Evolutionary conservation across 306 rosid genomes (phyloP).

Genomic region (Vigna reflexopilosa): DNA sequence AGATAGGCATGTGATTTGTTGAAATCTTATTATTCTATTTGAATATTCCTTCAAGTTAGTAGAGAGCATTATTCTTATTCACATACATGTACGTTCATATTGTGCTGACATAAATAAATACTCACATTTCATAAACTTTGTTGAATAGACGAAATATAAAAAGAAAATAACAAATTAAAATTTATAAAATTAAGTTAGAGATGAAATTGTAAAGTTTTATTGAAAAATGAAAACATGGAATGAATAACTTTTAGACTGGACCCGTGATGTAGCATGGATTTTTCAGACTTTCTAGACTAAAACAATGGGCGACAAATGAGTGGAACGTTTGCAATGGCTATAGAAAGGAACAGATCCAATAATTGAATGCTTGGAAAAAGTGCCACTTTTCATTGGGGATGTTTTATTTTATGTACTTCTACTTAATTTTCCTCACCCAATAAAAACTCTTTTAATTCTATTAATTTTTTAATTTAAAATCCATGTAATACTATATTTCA

Average conservation of each 20-base stretch:
- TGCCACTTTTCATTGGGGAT: background rate
- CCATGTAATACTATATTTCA: background rate
- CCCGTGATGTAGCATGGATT: background rate
- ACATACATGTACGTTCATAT: too few species aligned
- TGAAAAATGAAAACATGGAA: too few species aligned
- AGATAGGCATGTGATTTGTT: background rate
- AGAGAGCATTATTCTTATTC: too few species aligned
- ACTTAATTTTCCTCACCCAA: background rate
- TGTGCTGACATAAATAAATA: too few species aligned
- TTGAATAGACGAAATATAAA: too few species aligned
- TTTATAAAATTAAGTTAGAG: too few species aligned
- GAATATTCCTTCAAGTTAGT: background rate
- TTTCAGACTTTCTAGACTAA: slow-evolving; percentile 16
- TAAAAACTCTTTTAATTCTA: background rate
- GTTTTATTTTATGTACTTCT: background rate
- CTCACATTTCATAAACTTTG: too few species aligned
- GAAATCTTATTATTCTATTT: background rate
- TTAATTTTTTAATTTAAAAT: background rate
- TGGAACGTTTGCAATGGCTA: slow-evolving; percentile 21
- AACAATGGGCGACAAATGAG: slow-evolving; percentile 46
- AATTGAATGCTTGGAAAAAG: slow-evolving; percentile 36
- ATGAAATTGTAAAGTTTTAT: too few species aligned
- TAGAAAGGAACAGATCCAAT: slow-evolving; percentile 33
- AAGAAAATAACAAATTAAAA: too few species aligned
- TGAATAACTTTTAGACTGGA: background rate